Base-by-base conservation (phyloP, 352 stramenopile species). In the Halophytophthora polymorphica region DNA sequence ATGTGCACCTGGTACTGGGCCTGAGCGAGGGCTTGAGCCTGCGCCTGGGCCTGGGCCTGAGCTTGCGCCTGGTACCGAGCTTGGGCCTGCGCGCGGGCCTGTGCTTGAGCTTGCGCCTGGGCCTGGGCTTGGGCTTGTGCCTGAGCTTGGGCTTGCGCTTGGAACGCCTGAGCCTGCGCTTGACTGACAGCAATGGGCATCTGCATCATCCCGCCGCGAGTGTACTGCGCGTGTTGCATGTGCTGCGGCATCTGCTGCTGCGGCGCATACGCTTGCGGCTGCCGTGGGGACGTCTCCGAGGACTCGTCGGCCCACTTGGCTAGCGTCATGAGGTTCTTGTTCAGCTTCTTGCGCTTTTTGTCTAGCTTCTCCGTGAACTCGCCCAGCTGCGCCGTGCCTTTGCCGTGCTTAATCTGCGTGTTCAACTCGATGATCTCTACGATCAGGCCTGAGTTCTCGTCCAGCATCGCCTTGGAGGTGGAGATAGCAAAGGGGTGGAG, bases 281-380 rank as follows among this genome's bases (percentile, higher is more conserved):
- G 77, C 46, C 50, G 70, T 31, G 73, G 69, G 4, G 79, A 77
- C 40, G 81, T 76, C 22, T 94, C 81, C 4, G 79, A 82, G 18
- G 81, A 88, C 46, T 94, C 83, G 46, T 94, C 83, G 14, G 83
- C 83, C 83, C 83, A 94, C 55, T 94, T 94, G 38, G 83, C 83
- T 29, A 94, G 72, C 39, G 80, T 94, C 83, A 94, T 94, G 45
- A 94, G 71, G 66, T 94, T 94, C 62, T 86, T 87, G 68, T 94
- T 94, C 45, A 94, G 83, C 56, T 86, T 84, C 55, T 94, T 92
- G 52, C 83, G 77, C 63, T 94, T 94, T 72, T 92, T 92, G 61
- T 94, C 81, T 31, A 94, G 65, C 56, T 92, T 90, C 45, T 94
- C 81, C 37, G 77, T 88, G 58, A 91, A 80, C 34, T 92, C 81